Evolutionary conservation across 2,329 filamentous ascomycete species (phyloP).

Genomic region (Aspergillus amoenus): DNA sequence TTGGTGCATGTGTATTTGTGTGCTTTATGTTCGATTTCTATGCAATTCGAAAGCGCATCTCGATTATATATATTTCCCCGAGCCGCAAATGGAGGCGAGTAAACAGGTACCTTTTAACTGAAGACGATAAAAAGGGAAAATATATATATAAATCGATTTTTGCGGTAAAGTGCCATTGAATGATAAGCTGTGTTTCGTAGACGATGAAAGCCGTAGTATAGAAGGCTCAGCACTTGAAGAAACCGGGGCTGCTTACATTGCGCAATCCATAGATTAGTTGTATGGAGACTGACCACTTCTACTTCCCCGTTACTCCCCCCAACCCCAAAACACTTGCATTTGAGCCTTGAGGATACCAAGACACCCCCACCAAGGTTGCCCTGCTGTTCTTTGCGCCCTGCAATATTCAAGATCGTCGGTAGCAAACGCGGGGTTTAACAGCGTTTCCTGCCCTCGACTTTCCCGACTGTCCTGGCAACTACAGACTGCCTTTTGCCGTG

Average conservation of each 20-base stretch:
- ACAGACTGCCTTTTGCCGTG: not conserved
- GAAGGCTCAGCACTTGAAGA: not conserved
- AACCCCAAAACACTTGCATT: not conserved
- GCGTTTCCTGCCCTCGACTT: not conserved
- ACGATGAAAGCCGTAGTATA: not conserved
- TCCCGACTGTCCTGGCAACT: not conserved
- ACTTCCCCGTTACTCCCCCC: not conserved
- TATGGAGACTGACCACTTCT: not conserved
- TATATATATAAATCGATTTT: too few species aligned
- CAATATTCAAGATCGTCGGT: conserved; percentile 1
- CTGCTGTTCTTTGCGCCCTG: not conserved
- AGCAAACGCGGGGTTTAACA: conserved; percentile 12
- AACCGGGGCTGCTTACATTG: not conserved
- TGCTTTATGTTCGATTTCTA: not conserved
- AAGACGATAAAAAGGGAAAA: too few species aligned
- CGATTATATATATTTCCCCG: too few species aligned
- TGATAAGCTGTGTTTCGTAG: not conserved
- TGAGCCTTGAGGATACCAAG: not conserved
- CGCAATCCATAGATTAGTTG: not conserved
- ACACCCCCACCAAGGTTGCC: not conserved
- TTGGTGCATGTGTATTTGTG: not conserved
- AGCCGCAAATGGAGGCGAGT: too few species aligned
- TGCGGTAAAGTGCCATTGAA: not conserved
- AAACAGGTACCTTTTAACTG: too few species aligned
- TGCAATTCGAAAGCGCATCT: too few species aligned